Conservation (phyloP, 805 yeast genomes). For the Ogataea methylovora region DNA sequence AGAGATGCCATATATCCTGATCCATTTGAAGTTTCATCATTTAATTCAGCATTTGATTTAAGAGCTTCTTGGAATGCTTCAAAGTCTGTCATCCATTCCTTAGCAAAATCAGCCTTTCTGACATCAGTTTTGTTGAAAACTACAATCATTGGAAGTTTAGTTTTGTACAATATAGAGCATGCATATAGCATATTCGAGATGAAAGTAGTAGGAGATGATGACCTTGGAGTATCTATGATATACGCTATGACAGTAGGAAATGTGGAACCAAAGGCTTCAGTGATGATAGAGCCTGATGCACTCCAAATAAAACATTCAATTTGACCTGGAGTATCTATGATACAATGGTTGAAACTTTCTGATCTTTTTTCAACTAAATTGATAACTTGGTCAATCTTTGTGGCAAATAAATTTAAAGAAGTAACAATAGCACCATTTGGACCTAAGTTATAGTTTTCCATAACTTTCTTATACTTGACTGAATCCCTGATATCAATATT, state of each 20-base stretch:
- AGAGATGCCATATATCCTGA: slow-evolving; percentile 93
- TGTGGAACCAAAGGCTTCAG: slow-evolving; percentile 93
- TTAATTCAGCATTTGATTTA: slow-evolving; percentile 55
- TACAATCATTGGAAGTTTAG: slow-evolving; percentile 92
- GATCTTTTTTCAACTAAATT: slow-evolving; percentile 74
- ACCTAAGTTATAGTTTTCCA: slow-evolving; percentile 92
- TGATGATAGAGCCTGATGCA: slow-evolving; percentile 93
- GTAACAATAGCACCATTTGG: slow-evolving; percentile 99
- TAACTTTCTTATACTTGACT: slow-evolving; percentile 89
- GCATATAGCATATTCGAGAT: slow-evolving; percentile 98
- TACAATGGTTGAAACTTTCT: slow-evolving; percentile 53
- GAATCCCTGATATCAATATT: slow-evolving; percentile 96
- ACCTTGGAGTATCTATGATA: slow-evolving; percentile 93
- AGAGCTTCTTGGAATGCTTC: slow-evolving; percentile 83
- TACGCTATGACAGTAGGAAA: slow-evolving; percentile 96
- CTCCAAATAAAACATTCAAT: slow-evolving; percentile 98
- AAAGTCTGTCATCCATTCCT: slow-evolving; percentile 96
- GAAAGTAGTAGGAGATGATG: slow-evolving; percentile 90
- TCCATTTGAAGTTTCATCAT: slow-evolving; percentile 49
- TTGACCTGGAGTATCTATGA: slow-evolving; percentile 97
- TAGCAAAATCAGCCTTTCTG: slow-evolving; percentile 76
- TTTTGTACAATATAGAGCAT: slow-evolving; percentile 91
- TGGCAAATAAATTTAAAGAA: slow-evolving; percentile 81
- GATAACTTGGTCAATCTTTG: slow-evolving; percentile 94
- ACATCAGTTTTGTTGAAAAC: slow-evolving; percentile 96